phyloP scores from a whole-genome alignment of 129 eudicot genomes.

The Pulicaria dysenterica region DNA sequence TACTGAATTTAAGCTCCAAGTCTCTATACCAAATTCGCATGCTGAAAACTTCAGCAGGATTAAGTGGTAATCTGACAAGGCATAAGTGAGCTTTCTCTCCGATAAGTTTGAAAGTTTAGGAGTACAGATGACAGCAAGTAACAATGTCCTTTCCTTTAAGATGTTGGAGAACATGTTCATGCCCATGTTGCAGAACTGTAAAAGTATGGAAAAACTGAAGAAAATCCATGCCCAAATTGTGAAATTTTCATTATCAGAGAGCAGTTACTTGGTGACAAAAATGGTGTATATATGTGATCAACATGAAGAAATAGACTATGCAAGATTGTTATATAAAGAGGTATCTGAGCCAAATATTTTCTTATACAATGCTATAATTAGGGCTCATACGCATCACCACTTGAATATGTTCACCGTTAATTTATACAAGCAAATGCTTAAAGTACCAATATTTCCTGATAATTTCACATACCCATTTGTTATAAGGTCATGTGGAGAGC shows the following conservation, averaged over 20 bases:
- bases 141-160: neutral
- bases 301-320: neutral
- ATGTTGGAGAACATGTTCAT: slow-evolving; percentile 18
- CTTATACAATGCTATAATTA: slow-evolving; percentile 16
- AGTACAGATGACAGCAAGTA: neutral
- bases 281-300: slow-evolving; percentile 14
- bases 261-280: slow-evolving; percentile 2
- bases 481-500: slow-evolving; percentile 4
- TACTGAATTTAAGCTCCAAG: no score
- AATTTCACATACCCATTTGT: slow-evolving; percentile 10
- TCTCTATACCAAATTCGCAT: no score
- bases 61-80: no score
- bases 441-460: neutral
- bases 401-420: neutral
- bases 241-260: slow-evolving; percentile 10
- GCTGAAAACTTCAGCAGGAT: no score
- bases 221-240: slow-evolving; percentile 12
- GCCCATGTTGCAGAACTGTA: slow-evolving; percentile 9
- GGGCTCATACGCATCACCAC: neutral
- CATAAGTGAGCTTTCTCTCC: no score
- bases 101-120: neutral
- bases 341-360: slow-evolving; percentile 4
- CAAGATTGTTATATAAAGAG: slow-evolving; percentile 4
- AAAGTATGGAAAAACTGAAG: neutral
- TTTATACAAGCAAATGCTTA: slow-evolving; percentile 13